Percentiles rank a stretch among this genome's conserved stretches.
Conservation (phyloP, 164 flowering plant species). For the Brasenia schreberi region DNA sequence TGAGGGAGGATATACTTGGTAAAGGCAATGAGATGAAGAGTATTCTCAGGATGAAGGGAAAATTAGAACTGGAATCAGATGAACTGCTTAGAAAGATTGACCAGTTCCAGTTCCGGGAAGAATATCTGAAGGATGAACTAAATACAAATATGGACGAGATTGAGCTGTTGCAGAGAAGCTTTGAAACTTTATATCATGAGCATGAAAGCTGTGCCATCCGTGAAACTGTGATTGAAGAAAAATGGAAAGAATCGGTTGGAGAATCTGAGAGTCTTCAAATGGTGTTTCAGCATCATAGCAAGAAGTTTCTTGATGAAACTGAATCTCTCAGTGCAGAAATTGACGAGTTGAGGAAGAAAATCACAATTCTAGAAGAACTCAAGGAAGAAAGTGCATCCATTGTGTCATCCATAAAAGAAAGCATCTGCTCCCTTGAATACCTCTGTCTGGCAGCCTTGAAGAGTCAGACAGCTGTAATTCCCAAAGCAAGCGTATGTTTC, state of each 20-base stretch:
- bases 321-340: slow-evolving; percentile 26
- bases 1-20: slow-evolving; percentile 16
- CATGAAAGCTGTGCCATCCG: slow-evolving; percentile 14
- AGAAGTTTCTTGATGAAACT: slow-evolving; percentile 15
- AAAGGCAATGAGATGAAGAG: slow-evolving; percentile 29
- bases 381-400: slow-evolving; percentile 39
- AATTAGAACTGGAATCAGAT: slow-evolving; percentile 30
- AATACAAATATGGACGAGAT: slow-evolving; percentile 30
- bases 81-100: slow-evolving; percentile 27
- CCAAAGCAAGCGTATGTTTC: neutral
- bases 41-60: slow-evolving; percentile 30
- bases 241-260: slow-evolving; percentile 48
- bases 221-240: slow-evolving; percentile 39
- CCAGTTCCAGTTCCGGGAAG: slow-evolving; percentile 35
- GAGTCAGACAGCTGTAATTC: neutral
- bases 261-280: slow-evolving; percentile 38
- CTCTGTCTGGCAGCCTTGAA: slow-evolving; percentile 11
- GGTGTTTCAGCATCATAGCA: neutral
- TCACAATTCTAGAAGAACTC: slow-evolving; percentile 39
- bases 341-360: slow-evolving; percentile 35
- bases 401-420: slow-evolving; percentile 38
- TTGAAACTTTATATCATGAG: slow-evolving; percentile 57
- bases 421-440: slow-evolving; percentile 45
- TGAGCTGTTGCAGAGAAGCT: slow-evolving; percentile 71
- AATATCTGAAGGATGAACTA: slow-evolving; percentile 39